A percentile compares a stretch with the other conserved stretches of the same genome.
These are phyloP conservation scores for Colletotrichum sp. DNA, from an alignment of 2,329 filamentous ascomycete genomes.

Conservation along the genomic window DNA sequence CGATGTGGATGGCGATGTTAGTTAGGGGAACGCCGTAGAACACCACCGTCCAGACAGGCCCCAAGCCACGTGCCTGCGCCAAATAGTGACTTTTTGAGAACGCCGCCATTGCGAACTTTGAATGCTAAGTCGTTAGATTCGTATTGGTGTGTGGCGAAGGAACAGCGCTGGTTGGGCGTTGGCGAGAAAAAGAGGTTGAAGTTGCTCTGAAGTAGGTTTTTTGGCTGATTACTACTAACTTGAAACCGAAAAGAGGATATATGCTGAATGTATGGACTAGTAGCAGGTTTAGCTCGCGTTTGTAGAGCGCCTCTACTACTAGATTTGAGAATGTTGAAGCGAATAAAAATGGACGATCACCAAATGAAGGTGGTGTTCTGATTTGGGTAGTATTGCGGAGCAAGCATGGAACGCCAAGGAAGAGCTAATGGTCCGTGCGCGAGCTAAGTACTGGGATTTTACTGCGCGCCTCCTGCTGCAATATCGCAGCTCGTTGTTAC, in stretches of 20 bases:
- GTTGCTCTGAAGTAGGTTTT: background rate
- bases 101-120: background rate
- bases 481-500: too few species aligned
- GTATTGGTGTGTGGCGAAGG: background rate
- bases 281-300: background rate
- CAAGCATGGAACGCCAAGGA: too few species aligned
- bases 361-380: background rate
- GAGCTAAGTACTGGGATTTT: background rate
- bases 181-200: background rate
- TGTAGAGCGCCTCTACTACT: background rate
- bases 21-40: constrained; percentile 2
- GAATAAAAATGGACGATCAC: rapidly evolving
- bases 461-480: too few species aligned
- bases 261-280: too few species aligned
- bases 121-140: background rate
- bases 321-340: background rate
- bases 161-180: background rate
- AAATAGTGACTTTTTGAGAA: background rate
- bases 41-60: background rate
- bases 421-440: background rate
- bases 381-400: background rate
- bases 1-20: constrained; percentile 9
- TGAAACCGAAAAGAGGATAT: too few species aligned
- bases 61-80: background rate
- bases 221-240: background rate